phyloP scores from a whole-genome alignment of 108 stramenopile genomes.

The Skeletonema menzelii region DNA sequence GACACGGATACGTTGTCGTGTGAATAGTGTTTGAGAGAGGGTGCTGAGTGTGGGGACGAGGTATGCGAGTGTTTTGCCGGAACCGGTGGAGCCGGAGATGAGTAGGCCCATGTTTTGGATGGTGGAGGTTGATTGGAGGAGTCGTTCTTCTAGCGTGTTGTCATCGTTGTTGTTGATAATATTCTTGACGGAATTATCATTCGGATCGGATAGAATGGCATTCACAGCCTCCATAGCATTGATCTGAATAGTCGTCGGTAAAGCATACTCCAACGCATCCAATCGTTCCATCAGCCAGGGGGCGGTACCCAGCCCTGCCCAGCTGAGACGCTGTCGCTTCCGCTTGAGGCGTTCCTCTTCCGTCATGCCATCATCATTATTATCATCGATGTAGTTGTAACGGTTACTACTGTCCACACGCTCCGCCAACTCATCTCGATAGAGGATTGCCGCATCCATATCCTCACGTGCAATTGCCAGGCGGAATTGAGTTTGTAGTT shows the following conservation, averaged over 20 bases:
- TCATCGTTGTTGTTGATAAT: slow-evolving; percentile 8
- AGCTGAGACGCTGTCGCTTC: slow-evolving; percentile 59
- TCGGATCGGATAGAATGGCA: slow-evolving; percentile 47
- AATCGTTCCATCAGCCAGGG: slow-evolving; percentile 84
- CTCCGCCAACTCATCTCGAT: slow-evolving; percentile 62
- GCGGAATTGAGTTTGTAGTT: slow-evolving; percentile 82
- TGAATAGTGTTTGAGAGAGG: slow-evolving; percentile 76
- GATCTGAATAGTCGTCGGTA: slow-evolving; percentile 89
- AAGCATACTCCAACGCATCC: slow-evolving; percentile 65
- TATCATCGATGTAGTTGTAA: slow-evolving; percentile 4
- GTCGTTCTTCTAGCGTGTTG: slow-evolving; percentile 63
- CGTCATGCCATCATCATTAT: slow-evolving; percentile 2
- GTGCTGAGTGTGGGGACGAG: slow-evolving; percentile 76
- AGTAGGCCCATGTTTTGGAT: slow-evolving; percentile 68
- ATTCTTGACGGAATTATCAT: background rate
- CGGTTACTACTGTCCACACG: slow-evolving; percentile 37
- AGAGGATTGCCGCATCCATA: slow-evolving; percentile 57
- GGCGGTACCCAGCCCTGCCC: slow-evolving; percentile 78
- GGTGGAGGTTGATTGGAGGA: slow-evolving; percentile 11
- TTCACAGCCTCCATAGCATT: slow-evolving; percentile 84
- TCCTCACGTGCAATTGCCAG: slow-evolving; percentile 65
- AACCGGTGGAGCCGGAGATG: slow-evolving; percentile 52
- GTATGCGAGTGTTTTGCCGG: slow-evolving; percentile 82
- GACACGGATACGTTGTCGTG: slow-evolving; percentile 69
- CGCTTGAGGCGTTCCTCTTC: slow-evolving; percentile 27